Conservation (phyloP, 768 basidiomycete species). For the Lactifluus piperatus region DNA sequence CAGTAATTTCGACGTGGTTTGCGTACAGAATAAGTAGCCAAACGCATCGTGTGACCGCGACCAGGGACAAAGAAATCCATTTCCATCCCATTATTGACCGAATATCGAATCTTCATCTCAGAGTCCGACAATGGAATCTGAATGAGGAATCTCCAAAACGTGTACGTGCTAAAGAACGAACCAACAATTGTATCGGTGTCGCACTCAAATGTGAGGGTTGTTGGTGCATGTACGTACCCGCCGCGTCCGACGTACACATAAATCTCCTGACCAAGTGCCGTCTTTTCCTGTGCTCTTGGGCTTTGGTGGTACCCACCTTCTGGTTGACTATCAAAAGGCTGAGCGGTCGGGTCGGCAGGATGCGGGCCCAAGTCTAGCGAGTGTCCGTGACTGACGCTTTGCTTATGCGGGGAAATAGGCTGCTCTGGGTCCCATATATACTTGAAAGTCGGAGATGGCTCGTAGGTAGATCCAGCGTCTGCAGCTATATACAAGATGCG, state of each 20-base stretch:
- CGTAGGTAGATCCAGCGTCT: constrained; percentile 71
- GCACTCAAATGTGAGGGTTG: not conserved
- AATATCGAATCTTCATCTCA: constrained; percentile 76
- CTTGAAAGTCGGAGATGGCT: constrained; percentile 58
- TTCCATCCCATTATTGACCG: constrained; percentile 70
- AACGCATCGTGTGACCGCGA: constrained; percentile 73
- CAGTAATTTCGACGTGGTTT: not conserved
- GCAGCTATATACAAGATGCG: constrained; percentile 41
- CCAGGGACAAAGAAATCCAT: constrained; percentile 82
- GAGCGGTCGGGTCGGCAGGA: constrained; percentile 62
- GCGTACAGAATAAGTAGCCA: constrained; percentile 79
- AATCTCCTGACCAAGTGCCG: constrained; percentile 57
- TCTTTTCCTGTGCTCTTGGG: constrained; percentile 32
- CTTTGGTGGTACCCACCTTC: not conserved
- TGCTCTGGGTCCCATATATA: constrained; percentile 67
- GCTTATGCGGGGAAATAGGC: constrained; percentile 14
- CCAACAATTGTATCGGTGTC: not conserved
- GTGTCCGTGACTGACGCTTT: constrained; percentile 18
- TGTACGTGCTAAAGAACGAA: constrained; percentile 53
- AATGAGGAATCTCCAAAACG: constrained; percentile 92
- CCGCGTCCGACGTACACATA: constrained; percentile 53
- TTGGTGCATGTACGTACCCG: constrained; percentile 30
- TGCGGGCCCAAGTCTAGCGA: constrained; percentile 60
- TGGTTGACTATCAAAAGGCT: constrained; percentile 22
- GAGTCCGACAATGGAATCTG: constrained; percentile 61